phyloP scores from a whole-genome alignment of 2,329 filamentous ascomycete species.

The Tolypocladium tropicale region DNA sequence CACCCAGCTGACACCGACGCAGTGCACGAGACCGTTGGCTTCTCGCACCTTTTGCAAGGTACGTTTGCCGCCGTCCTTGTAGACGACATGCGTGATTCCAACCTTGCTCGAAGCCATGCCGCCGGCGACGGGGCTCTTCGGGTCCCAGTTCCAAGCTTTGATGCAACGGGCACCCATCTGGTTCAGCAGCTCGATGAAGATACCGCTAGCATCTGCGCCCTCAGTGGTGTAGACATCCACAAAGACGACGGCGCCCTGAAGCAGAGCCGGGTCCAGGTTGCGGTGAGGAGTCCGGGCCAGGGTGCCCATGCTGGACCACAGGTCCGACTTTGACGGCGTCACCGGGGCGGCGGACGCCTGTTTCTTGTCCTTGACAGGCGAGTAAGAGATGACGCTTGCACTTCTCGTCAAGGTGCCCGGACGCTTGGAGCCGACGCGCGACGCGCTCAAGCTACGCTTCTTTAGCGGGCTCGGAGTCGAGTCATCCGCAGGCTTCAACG shows the following conservation, averaged over 20 bases:
- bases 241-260: conserved; percentile 66
- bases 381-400: conserved; percentile 44
- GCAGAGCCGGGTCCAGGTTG: conserved; percentile 40
- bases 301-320: conserved; percentile 45
- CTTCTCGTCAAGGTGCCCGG: conserved; percentile 33
- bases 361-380: conserved; percentile 34
- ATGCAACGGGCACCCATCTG: conserved; percentile 77
- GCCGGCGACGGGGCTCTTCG: conserved; percentile 23
- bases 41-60: conserved; percentile 74
- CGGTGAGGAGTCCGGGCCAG: conserved; percentile 46
- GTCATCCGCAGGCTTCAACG: conserved; percentile 58
- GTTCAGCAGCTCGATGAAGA: conserved; percentile 69
- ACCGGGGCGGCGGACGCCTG: conserved; percentile 9
- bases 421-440: conserved; percentile 33
- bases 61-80: conserved; percentile 73
- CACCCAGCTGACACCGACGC: conserved; percentile 82
- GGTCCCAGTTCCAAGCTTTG: conserved; percentile 67
- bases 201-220: conserved; percentile 68
- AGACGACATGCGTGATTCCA: conserved; percentile 81
- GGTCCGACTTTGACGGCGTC: conserved; percentile 36
- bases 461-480: conserved; percentile 37
- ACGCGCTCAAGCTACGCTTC: conserved; percentile 40
- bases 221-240: conserved; percentile 79
- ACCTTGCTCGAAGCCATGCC: conserved; percentile 40
- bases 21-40: conserved; percentile 65